These are phyloP conservation scores for Zymoseptoria tritici DNA, from an alignment of 2,329 filamentous ascomycete species.

Conservation along the genomic window DNA sequence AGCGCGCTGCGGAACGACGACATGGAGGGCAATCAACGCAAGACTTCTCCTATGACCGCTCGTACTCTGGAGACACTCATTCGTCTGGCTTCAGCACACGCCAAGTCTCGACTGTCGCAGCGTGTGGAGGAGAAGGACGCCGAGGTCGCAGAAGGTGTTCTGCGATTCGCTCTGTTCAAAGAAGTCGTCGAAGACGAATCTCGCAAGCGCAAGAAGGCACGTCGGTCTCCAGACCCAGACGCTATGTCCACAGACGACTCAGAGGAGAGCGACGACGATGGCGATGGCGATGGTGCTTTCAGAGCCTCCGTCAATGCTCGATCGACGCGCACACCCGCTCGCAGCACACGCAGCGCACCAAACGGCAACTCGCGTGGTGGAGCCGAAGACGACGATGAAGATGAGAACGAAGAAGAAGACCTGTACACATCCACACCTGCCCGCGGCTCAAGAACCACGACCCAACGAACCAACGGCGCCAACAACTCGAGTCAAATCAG, in stretches of 20 bases:
- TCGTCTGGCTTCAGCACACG: constrained; percentile 90
- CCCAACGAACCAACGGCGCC: constrained; percentile 33
- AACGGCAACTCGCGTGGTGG: constrained; percentile 27
- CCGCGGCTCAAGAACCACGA: constrained; percentile 4
- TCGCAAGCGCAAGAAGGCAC: constrained; percentile 74
- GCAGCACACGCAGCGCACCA: constrained; percentile 15
- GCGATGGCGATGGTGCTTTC: constrained; percentile 35
- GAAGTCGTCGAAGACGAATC: constrained; percentile 76
- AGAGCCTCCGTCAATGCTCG: constrained; percentile 19
- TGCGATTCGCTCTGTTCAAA: constrained; percentile 94
- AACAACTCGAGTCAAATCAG: constrained; percentile 51
- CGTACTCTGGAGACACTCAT: constrained; percentile 98
- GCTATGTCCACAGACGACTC: constrained; percentile 50
- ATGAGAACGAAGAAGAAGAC: constrained; percentile 49
- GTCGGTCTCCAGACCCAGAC: constrained; percentile 50
- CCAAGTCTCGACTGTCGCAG: constrained; percentile 81
- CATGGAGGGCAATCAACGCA: constrained; percentile 85
- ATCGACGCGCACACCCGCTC: constrained; percentile 22
- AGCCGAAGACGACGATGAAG: constrained; percentile 38
- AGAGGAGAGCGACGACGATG: constrained; percentile 50
- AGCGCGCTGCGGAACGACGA: constrained; percentile 92
- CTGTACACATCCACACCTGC: constrained; percentile 40
- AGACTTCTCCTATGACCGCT: constrained; percentile 91
- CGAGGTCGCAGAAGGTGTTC: constrained; percentile 75
- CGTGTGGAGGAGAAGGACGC: constrained; percentile 87